These are phyloP conservation scores for Pichia sp. DNA, from an alignment of 1,139 yeast species.

Conservation along the genomic window DNA sequence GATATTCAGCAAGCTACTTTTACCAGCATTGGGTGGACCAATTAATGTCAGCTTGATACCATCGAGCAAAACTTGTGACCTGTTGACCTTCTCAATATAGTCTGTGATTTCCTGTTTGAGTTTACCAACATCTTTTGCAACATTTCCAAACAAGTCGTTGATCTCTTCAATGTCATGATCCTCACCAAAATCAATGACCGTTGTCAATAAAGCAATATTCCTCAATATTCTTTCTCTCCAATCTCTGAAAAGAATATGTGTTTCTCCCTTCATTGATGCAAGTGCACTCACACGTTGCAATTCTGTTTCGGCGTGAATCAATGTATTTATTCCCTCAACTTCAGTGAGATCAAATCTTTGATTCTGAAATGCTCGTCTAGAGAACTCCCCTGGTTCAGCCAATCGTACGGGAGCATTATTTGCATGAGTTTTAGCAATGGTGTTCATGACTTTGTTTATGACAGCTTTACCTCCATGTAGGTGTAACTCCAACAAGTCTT, in stretches of 20 bases:
- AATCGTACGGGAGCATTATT: slow-evolving; percentile 48
- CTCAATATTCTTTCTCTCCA: slow-evolving; percentile 70
- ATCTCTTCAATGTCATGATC: slow-evolving; percentile 73
- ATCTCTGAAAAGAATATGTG: slow-evolving; percentile 41
- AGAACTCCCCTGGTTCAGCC: slow-evolving; percentile 93
- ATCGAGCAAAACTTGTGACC: slow-evolving; percentile 57
- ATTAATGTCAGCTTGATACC: slow-evolving; percentile 72
- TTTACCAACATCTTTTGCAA: slow-evolving; percentile 35
- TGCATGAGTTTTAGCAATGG: slow-evolving; percentile 49
- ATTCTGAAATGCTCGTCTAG: slow-evolving; percentile 55
- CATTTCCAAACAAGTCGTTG: slow-evolving; percentile 41
- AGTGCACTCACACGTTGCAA: slow-evolving; percentile 73
- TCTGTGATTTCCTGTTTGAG: slow-evolving; percentile 39
- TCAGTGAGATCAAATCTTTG: slow-evolving; percentile 59
- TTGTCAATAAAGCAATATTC: slow-evolving; percentile 70
- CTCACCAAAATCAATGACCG: slow-evolving; percentile 94
- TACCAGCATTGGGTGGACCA: slow-evolving; percentile 98
- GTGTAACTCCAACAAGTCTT: slow-evolving; percentile 80
- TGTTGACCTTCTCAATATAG: slow-evolving; percentile 45
- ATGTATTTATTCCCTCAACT: slow-evolving; percentile 81
- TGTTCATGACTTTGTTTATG: slow-evolving; percentile 55
- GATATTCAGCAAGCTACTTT: slow-evolving; percentile 72
- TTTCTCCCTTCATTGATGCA: slow-evolving; percentile 63
- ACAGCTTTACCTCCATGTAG: slow-evolving; percentile 94
- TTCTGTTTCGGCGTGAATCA: slow-evolving; percentile 95